Evolutionary conservation across 1,139 yeast species (phyloP).

Genomic region (Candida glucosophila): DNA sequence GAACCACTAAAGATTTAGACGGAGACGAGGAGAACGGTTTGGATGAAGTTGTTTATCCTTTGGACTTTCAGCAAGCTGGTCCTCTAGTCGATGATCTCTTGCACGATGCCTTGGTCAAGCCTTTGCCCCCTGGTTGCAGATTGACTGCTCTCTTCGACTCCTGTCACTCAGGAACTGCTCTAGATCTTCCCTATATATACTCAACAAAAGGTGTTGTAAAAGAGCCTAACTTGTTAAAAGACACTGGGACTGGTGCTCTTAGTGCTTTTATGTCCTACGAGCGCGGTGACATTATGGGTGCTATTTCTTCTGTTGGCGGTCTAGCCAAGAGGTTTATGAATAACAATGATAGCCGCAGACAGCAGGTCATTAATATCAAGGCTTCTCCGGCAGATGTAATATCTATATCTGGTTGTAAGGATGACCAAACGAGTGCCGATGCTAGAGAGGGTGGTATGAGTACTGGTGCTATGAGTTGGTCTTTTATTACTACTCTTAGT

Average conservation of each 20-base stretch:
- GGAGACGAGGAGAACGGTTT: constrained; percentile 90
- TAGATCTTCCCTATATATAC: constrained; percentile 84
- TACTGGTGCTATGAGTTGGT: constrained; percentile 94
- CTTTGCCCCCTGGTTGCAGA: constrained; percentile 75
- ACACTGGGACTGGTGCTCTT: constrained; percentile 72
- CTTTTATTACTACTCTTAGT: constrained; percentile 66
- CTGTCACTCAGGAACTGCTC: constrained; percentile 88
- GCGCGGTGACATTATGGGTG: constrained; percentile 57
- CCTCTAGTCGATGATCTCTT: constrained; percentile 77
- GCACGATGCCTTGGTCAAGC: constrained; percentile 73
- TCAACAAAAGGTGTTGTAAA: constrained; percentile 87
- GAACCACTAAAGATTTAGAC: constrained; percentile 66
- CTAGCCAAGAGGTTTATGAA: constrained; percentile 39
- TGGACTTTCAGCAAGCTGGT: constrained; percentile 71
- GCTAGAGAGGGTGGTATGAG: constrained; percentile 68
- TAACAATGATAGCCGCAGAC: constrained; percentile 17
- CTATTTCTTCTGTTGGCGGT: constrained; percentile 31
- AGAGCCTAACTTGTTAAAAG: constrained; percentile 82
- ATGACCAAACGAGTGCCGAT: constrained; percentile 75
- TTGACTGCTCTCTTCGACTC: constrained; percentile 86
- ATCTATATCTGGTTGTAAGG: constrained; percentile 84
- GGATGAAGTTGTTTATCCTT: constrained; percentile 88
- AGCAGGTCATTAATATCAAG: constrained; percentile 40
- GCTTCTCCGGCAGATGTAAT: constrained; percentile 86
- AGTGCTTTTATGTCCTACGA: constrained; percentile 67